Percentiles rank a stretch among this genome's conserved stretches.
phyloP scores from a whole-genome alignment of 169 alveolate genomes.

The Cryptosporidium tyzzeri region DNA sequence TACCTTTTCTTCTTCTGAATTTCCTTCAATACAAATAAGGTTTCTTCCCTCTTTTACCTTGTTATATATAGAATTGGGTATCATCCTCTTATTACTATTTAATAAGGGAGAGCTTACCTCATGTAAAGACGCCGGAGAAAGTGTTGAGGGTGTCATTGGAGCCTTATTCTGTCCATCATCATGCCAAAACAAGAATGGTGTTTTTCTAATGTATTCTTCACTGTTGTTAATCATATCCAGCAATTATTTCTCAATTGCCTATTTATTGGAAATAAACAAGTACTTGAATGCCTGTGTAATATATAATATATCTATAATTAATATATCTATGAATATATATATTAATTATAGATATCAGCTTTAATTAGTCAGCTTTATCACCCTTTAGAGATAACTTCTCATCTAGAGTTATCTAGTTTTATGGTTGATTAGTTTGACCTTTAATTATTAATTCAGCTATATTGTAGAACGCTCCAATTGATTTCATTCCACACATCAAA shows the following conservation, averaged over 20 bases:
- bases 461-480: constrained; percentile 1
- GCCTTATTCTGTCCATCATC: constrained; percentile 63
- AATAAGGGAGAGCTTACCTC: constrained; percentile 51
- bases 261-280: neutral
- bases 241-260: neutral
- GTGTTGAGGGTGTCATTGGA: constrained; percentile 71
- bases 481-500: constrained; percentile 53
- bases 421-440: constrained; percentile 5
- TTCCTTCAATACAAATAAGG: constrained; percentile 6
- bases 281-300: neutral
- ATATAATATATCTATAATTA: neutral
- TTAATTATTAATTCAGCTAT: neutral
- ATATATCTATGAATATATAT: neutral
- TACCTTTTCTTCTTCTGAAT: neutral
- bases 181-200: constrained; percentile 62
- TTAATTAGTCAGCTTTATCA: constrained; percentile 34
- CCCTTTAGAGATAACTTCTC: constrained; percentile 18
- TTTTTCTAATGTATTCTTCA: constrained; percentile 37
- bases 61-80: constrained; percentile 4
- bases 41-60: constrained; percentile 24
- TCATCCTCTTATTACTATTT: neutral
- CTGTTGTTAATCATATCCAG: constrained; percentile 18
- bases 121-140: constrained; percentile 65
- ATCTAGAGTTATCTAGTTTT: neutral
- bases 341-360: constrained; percentile 26